Conservation (phyloP, 192 early-diverging fungal genomes). For the Umbelopsis ramanniana region DNA sequence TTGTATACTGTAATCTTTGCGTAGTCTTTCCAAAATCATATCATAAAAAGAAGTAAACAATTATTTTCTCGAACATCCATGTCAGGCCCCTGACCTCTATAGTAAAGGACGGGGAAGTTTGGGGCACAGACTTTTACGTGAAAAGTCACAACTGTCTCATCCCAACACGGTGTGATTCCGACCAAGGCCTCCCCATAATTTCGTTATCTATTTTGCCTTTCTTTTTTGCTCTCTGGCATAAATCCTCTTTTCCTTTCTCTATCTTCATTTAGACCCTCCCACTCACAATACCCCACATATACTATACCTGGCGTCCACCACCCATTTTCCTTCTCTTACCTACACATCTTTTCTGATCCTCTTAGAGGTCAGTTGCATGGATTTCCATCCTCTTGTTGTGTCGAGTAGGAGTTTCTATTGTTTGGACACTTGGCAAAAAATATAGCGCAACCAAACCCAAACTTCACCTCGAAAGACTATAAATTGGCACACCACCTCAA, state of each 20-base stretch:
- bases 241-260: neutral
- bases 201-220: slow-evolving; percentile 5
- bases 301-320: neutral
- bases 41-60: neutral
- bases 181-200: slow-evolving; percentile 4
- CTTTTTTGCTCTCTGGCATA: neutral
- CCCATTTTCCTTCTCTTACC: no score
- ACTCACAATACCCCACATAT: neutral
- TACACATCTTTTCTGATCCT: neutral
- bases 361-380: neutral
- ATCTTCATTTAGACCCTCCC: neutral
- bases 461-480: neutral
- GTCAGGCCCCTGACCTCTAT: neutral
- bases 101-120: neutral
- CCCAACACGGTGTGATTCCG: neutral
- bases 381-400: slow-evolving; percentile 9
- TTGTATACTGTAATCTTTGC: slow-evolving; percentile 36
- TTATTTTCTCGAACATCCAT: neutral
- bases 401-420: slow-evolving; percentile 3
- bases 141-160: slow-evolving; percentile 5
- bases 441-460: neutral
- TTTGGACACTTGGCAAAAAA: slow-evolving; percentile 4
- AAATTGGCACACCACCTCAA: neutral
- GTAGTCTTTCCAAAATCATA: neutral
- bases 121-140: slow-evolving; percentile 9